Base-by-base conservation (phyloP, 2,329 filamentous ascomycete species). In the Penicillium sp. region DNA sequence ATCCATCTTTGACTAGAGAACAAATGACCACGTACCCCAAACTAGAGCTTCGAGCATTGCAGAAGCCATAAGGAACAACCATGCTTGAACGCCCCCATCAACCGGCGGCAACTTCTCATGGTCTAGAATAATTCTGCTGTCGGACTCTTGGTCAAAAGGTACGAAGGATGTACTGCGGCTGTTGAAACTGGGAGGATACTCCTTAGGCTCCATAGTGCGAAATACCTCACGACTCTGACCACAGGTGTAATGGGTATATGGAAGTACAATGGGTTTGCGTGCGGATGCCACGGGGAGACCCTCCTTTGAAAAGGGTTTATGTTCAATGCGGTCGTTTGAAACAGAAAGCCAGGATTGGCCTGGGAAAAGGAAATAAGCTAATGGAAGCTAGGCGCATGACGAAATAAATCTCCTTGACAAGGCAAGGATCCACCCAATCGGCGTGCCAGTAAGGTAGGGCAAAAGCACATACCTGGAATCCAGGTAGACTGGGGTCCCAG, bases 31-130 rank as follows among this genome's bases (percentile, higher is more conserved):
- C 61, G 24, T 31, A 65, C 63, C 63, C 63, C 63, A 66, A 16
- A 65, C 63, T 3, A 66, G 38, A 24, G 63, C 61, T 24, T 66
- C 63, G 4, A 66, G 60, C 53, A 65, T 59, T 14, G 62, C 42
- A 16, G 61, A 61, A 2, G 63, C 63, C 20, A 61, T 39, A 20
- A 66, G 44, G 40, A 66, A 66, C 6, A 66, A 53, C 63, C 63
- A 66, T 55, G 63, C 63, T 18, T 63, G 54, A 8, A 46, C 26
- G 7, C 63, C 63, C n/a, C 61, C 53, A 52, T 66, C 63, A 1
- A 64, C 39, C 3, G 56, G 52, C 14, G 62, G 62, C 14, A 61
- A 16, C 3, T 50, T 51, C 18, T 55, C 20, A 5, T 61, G 55
- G 4, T 50, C 32, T 8, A n/a, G 5, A 13, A 42, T 48, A 7